Evolutionary conservation across 805 yeast genomes (phyloP).

Genomic region (Candida golubevii): DNA sequence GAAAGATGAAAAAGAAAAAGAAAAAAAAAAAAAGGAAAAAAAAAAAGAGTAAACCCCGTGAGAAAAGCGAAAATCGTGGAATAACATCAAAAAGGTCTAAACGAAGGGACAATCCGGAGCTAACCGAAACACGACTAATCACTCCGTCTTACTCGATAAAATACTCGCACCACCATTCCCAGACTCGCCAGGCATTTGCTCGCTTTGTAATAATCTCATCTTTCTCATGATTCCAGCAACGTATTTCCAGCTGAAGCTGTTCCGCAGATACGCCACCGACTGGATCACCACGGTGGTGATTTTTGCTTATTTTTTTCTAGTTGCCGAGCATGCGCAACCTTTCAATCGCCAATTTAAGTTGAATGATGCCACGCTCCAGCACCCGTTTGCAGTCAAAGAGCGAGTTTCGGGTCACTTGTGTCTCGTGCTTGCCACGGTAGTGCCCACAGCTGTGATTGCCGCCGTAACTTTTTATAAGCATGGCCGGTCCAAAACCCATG

Average conservation of each 20-base stretch:
- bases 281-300: constrained; percentile 27
- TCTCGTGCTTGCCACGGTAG: constrained; percentile 23
- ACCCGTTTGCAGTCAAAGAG: constrained; percentile 32
- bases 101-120: too few relatives aligned
- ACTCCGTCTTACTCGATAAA: too few relatives aligned
- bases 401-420: constrained; percentile 28
- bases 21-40: too few relatives aligned
- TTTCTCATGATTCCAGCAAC: constrained; percentile 11
- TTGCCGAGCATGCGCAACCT: constrained; percentile 32
- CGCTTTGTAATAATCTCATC: neutral
- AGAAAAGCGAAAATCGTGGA: too few relatives aligned
- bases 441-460: constrained; percentile 23
- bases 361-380: constrained; percentile 29
- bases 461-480: constrained; percentile 12
- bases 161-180: too few relatives aligned
- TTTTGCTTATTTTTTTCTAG: constrained; percentile 23
- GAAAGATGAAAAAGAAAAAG: too few relatives aligned
- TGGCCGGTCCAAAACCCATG: constrained; percentile 7
- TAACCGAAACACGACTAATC: too few relatives aligned
- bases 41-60: too few relatives aligned
- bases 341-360: constrained; percentile 33
- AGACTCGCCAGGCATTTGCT: too few relatives aligned
- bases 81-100: too few relatives aligned
- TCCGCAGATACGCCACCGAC: constrained; percentile 24
- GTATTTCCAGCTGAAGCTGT: constrained; percentile 16